Evolutionary conservation across 1,139 yeast genomes (phyloP).

Genomic region (Scheffersomyces insectosa): DNA sequence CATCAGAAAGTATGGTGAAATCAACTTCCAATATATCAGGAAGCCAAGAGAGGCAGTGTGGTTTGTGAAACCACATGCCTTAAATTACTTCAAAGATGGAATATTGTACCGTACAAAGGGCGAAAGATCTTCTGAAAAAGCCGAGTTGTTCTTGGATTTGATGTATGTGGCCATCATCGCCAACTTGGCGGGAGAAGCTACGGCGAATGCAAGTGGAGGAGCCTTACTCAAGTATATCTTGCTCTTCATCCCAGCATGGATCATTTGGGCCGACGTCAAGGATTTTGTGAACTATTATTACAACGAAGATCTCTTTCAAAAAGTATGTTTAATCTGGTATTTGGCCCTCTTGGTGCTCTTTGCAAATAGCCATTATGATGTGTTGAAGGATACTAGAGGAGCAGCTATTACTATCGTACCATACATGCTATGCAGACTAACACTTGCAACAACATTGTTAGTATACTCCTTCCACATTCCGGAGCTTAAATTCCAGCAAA

Average conservation of each 20-base stretch:
- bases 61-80: conserved; percentile 58
- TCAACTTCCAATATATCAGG: conserved; percentile 49
- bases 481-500: conserved; percentile 56
- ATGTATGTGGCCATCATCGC: conserved; percentile 67
- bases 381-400: conserved; percentile 32
- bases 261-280: conserved; percentile 64
- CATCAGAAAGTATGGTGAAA: conserved; percentile 50
- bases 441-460: conserved; percentile 34
- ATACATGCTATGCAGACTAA: conserved; percentile 47
- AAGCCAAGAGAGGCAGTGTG: conserved; percentile 45
- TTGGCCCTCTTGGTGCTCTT: conserved; percentile 51
- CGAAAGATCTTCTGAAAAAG: conserved; percentile 52
- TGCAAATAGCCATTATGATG: conserved; percentile 50
- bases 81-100: conserved; percentile 62
- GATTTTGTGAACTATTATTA: conserved; percentile 67
- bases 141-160: conserved; percentile 63
- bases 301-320: conserved; percentile 61
- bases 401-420: conserved; percentile 50
- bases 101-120: conserved; percentile 55
- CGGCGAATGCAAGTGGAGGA: conserved; percentile 50
- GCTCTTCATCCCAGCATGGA: conserved; percentile 60
- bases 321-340: conserved; percentile 55
- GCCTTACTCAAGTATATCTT: conserved; percentile 51
- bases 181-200: conserved; percentile 56
- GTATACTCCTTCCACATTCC: conserved; percentile 52